Base-by-base conservation (phyloP, 805 yeast species). In the Jamesozyma piceae region DNA sequence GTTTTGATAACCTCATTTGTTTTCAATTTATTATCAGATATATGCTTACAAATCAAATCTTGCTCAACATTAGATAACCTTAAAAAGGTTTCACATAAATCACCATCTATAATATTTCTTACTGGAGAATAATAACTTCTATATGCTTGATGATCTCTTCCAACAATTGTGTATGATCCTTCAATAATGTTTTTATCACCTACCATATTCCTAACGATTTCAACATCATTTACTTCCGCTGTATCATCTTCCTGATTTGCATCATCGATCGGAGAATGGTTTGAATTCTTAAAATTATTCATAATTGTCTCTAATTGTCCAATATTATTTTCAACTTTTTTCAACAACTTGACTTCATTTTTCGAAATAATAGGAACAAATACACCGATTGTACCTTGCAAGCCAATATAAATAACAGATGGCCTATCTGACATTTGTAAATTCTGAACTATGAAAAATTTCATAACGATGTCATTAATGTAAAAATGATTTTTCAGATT, bases 21-120 rank as follows among this genome's bases (percentile, higher is more conserved):
- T 17, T 54, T 59, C 18, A 65, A 50, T 43, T 72, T 68, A 3
- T 59, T 54, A 13, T 35, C 41, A 1, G 36, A 18, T 2, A 64
- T 51, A 1, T 60, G 57, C 13, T 55, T 53, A 18, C 75, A 56
- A 9, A 58, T 43, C 14, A 45, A 31, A 8, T 41, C 34, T 41
- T 58, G 61, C 42, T 57, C 62, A 17, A 44, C 31, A 1, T 44
- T 32, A 4, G 48, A 41, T n/a, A 57, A 34, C 8, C 53, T 38
- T 55, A 62, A 24, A 53, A 67, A 84, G 34, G 62, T 58, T 52
- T 87, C 96, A 38, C 90, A 67, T 14, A 85, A 66, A 57, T 92
- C 97, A 9, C 98, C 98, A 63, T 92, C 97, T 33, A 92, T 71
- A 2, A 83, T 78, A 39, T 77, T 73, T 48, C 78, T 80, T 2